These are phyloP conservation scores for Amaranthus hypochondriacus DNA, from an alignment of 148 eudicot species.

Conservation along the genomic window DNA sequence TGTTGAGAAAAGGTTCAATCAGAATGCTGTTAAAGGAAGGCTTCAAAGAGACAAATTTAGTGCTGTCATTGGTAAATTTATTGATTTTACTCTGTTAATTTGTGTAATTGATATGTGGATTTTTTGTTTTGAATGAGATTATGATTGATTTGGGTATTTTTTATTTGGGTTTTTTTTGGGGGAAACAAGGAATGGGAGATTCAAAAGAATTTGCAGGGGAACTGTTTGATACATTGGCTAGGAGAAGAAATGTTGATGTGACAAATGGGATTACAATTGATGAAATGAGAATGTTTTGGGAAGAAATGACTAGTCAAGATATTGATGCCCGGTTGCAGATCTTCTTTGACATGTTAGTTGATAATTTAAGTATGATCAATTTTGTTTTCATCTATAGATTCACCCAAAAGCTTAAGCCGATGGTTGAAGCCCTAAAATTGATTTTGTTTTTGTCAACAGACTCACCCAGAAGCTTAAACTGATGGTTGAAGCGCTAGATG, in stretches of 20 bases:
- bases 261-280: conserved; percentile 58
- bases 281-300: conserved; percentile 78
- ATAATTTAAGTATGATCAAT: conserved; percentile 19
- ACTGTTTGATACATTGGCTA: conserved; percentile 71
- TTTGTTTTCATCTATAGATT: background rate
- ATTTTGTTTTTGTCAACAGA: too few species aligned
- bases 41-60: conserved; percentile 70
- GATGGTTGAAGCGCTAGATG: too few species aligned
- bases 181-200: conserved; percentile 61
- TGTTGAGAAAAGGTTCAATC: conserved; percentile 58
- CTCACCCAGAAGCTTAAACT: too few species aligned
- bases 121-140: conserved; percentile 8
- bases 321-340: conserved; percentile 81
- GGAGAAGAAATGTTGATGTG: conserved; percentile 52
- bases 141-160: background rate
- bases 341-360: conserved; percentile 75
- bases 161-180: background rate
- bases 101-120: background rate
- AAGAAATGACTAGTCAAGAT: conserved; percentile 73
- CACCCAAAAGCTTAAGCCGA: background rate
- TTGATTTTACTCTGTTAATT: background rate
- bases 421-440: too few species aligned
- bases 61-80: conserved; percentile 60
- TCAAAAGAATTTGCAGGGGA: conserved; percentile 74
- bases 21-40: conserved; percentile 43